These are phyloP conservation scores for Picea sitchensis DNA, from an alignment of 75 land plant species.

Conservation along the genomic window DNA sequence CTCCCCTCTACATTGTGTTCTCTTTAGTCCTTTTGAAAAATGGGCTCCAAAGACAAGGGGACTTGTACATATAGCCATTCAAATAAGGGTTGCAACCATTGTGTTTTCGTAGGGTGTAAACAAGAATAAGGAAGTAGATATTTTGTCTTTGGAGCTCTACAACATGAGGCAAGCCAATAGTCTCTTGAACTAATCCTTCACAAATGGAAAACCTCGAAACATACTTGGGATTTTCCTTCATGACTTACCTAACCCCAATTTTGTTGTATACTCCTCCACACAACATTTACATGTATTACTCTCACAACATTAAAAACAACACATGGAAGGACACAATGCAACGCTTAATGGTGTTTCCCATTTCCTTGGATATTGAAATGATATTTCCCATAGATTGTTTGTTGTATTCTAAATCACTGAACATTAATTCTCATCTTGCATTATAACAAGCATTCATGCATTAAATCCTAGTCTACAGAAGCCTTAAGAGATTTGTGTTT, in stretches of 20 bases:
- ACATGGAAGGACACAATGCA: conserved; percentile 23
- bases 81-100: background rate
- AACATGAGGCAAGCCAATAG: conserved; percentile 16
- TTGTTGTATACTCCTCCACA: conserved; percentile 25
- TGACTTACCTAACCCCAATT: conserved; percentile 20
- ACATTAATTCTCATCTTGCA: background rate
- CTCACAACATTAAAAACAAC: conserved; percentile 23
- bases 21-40: background rate
- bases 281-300: conserved; percentile 19
- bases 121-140: conserved; percentile 29
- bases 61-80: background rate
- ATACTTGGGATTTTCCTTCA: conserved; percentile 21
- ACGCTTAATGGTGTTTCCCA: conserved; percentile 27
- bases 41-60: background rate
- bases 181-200: conserved; percentile 5
- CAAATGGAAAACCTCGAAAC: conserved; percentile 1
- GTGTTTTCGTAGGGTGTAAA: conserved; percentile 20
- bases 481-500: background rate
- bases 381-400: background rate
- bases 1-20: background rate
- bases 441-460: background rate
- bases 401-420: background rate
- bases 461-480: background rate
- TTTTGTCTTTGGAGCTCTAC: conserved; percentile 20
- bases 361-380: background rate